phyloP scores from a whole-genome alignment of 2,329 filamentous ascomycete species.

The Lachnellula suecica region DNA sequence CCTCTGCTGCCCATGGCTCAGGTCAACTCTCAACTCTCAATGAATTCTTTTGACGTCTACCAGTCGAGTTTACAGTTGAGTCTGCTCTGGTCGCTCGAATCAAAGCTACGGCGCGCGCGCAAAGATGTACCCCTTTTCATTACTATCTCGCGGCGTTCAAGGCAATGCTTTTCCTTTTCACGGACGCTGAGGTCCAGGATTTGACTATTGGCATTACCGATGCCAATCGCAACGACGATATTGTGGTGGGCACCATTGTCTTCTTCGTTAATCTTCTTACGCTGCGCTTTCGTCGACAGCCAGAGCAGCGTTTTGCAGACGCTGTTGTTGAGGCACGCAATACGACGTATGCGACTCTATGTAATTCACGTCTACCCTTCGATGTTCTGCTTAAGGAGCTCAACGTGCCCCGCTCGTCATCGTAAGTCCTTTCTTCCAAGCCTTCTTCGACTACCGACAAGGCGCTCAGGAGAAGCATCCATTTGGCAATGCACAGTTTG shows the following conservation, averaged over 20 bases:
- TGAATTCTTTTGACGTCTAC: constrained; percentile 22
- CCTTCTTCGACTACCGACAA: constrained; percentile 45
- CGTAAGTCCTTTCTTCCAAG: constrained; percentile 26
- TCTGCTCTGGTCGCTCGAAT: constrained; percentile 20
- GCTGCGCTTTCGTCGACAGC: constrained; percentile 35
- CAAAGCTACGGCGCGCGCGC: neutral
- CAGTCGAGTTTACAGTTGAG: constrained; percentile 10
- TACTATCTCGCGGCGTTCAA: constrained; percentile 43
- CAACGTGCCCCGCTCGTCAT: neutral
- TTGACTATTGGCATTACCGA: constrained; percentile 48
- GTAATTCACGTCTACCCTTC: constrained; percentile 16
- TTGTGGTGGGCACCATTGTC: constrained; percentile 40
- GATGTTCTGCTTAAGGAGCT: constrained; percentile 12
- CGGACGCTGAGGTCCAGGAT: constrained; percentile 36
- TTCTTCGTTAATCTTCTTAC: constrained; percentile 49
- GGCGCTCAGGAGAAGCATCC: constrained; percentile 27
- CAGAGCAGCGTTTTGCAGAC: constrained; percentile 31
- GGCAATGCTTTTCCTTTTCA: constrained; percentile 36
- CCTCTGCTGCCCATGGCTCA: constrained; percentile 36
- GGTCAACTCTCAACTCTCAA: constrained; percentile 15
- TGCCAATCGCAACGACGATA: constrained; percentile 37
- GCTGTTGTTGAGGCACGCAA: constrained; percentile 24
- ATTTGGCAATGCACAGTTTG: constrained; percentile 25
- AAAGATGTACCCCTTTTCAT: constrained; percentile 36
- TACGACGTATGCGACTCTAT: constrained; percentile 16